Evolutionary conservation across 129 eudicot species (phyloP), one percentile per base, ranked within the genome.

Genomic region (Saussurea involucrata): DNA sequence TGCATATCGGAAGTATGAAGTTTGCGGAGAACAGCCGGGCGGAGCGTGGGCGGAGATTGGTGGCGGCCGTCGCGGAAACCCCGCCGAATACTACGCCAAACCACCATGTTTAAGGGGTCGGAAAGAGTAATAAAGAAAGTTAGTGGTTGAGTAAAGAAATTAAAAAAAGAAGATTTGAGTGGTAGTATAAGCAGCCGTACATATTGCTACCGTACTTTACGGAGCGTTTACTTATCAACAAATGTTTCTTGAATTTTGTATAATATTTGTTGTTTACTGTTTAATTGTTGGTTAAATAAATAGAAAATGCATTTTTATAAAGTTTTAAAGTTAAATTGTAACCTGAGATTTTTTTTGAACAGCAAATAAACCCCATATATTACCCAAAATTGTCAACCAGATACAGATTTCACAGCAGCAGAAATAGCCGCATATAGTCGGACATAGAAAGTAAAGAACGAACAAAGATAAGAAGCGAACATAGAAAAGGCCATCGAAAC

Each of bases 11-110:
- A 22, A 85, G 92, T 46, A 83, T 87, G 73, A 87, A 83, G 78
- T 87, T 87, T 31, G 86, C 90, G 5, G 82, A 83, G 63, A 87
- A 87, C 69, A 83, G 90, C 33, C 73, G 82, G 53, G 83, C 86
- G 17, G 88, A 87, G 84, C 87, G 90, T 58, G 90, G 86, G 49
- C 42, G 46, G 70, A 84, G 84, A 74, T 37, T 8, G 46, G 83
- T 71, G 53, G 69, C 28, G 4, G 81, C 69, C 5, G 57, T 77
- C 0, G 17, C 76, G 6, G 63, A 61, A 69, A 61, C 86, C 1
- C 75, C 86, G 33, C 81, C 81, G 68, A 6, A 61, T 36, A 73
- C 66, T 3, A 85, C 83, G 49, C 88, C 85, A 1, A 36, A 20
- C 75, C 83, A 85, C 76, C 71, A 74, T 3, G 84, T 80, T 80